These are phyloP conservation scores for Lagenidium sp. DNA, from an alignment of 352 stramenopile species.

Conservation along the genomic window DNA sequence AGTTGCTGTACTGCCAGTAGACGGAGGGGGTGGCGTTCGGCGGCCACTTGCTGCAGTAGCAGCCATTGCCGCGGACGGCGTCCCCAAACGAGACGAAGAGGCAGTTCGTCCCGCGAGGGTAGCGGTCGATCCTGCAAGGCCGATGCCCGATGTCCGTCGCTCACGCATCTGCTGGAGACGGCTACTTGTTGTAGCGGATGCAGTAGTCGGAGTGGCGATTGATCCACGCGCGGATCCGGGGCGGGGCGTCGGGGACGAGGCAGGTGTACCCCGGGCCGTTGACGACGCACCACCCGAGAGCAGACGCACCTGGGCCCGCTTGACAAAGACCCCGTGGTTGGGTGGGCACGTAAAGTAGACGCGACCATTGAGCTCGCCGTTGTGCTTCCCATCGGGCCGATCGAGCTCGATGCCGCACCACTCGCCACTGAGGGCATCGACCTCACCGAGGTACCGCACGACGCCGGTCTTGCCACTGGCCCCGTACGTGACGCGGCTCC, in stretches of 20 bases:
- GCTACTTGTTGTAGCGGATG: conserved; percentile 4
- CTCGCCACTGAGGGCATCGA: conserved; percentile 67
- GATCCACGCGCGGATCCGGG: no score
- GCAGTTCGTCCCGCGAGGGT: not conserved
- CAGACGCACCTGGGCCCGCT: conserved; percentile 26
- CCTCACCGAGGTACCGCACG: conserved; percentile 70
- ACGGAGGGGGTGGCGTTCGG: conserved; percentile 4
- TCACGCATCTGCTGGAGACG: conserved; percentile 26
- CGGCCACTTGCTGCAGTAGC: conserved; percentile 1
- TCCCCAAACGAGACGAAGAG: conserved; percentile 1
- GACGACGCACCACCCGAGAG: conserved; percentile 7
- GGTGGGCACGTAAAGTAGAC: conserved; percentile 70
- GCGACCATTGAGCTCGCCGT: conserved; percentile 69
- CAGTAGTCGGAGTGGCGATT: not conserved
- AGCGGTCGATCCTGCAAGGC: not conserved
- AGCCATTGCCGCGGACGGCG: conserved; percentile 3
- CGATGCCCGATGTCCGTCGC: conserved; percentile 22
- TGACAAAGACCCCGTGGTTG: conserved; percentile 75
- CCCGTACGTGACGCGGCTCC: conserved; percentile 51
- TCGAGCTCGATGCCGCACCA: conserved; percentile 82
- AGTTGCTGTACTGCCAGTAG: conserved; percentile 1
- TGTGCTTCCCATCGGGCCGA: conserved; percentile 75
- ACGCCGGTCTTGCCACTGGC: conserved; percentile 55
- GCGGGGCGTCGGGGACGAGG: not conserved
- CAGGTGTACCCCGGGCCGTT: conserved; percentile 7